Base-by-base conservation (phyloP, 345 rosid genomes). In the Salix dunnii region DNA sequence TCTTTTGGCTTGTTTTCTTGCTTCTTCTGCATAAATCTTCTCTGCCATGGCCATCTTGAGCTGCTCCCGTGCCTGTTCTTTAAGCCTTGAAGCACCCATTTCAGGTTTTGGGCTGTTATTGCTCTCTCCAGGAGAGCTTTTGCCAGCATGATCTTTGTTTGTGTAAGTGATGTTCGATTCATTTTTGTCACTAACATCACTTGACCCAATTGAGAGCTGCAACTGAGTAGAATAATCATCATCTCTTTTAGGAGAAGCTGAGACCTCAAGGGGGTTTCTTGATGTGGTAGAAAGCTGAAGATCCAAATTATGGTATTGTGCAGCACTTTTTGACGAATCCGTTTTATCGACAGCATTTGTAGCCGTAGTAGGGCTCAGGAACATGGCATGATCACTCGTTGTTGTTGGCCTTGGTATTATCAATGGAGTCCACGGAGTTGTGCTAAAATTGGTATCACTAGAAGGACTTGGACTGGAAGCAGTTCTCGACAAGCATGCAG, bases 391-490 rank as follows among this genome's bases (percentile, higher is more conserved):
- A 23, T 80, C 77, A 46, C 43, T 40, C 43, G n/a, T 18, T 23
- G 66, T 25, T 16, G 70, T 63, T 69, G 83, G 84, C 82, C 80
- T 85, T 63, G 80, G 79, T 58, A 84, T 74, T 73, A 76, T 71
- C 48, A 82, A 72, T 74, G 78, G 35, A 68, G 82, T 79, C 86
- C 88, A 84, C 35, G 90, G 89, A 40, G 84, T 77, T 25, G 90
- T 79, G 79, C 83, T 84, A 60, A 87, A 80, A 71, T 86, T 81
- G 76, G 89, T 80, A 13, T 90, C 94, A 28, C 83, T 81, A 13
- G 91, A 88, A 7, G 87, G 92, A 82, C 89, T 89, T 42, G 89
- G 89, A 48, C 93, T 89, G 12, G 95, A 87, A 63, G 90, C 85
- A 1, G 93, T 91, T 82, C 87, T 80, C 2, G 93, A 90, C 80